A percentile compares a stretch with the other conserved stretches of the same genome.
These are phyloP conservation scores for Hyaloscypha hepaticicola DNA, from an alignment of 495 filamentous ascomycete genomes.

Conservation along the genomic window DNA sequence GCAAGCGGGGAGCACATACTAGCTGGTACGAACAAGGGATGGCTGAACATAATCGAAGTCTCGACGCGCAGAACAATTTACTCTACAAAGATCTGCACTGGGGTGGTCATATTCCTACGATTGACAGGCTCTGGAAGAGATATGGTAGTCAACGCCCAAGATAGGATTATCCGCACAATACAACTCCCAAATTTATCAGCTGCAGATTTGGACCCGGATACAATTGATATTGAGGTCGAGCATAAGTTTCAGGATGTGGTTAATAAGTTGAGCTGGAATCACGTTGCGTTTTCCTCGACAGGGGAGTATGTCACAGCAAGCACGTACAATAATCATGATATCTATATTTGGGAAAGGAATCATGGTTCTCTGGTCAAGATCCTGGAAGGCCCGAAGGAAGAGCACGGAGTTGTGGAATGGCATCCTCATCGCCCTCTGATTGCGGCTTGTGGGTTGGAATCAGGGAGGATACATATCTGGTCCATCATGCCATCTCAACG, in stretches of 20 bases:
- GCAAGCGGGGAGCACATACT: slow-evolving; percentile 81
- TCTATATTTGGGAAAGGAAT: slow-evolving; percentile 96
- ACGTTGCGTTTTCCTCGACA: slow-evolving; percentile 87
- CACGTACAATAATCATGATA: slow-evolving; percentile 94
- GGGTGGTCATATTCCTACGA: slow-evolving; percentile 85
- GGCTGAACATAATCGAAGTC: slow-evolving; percentile 79
- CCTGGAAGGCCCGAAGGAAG: slow-evolving; percentile 91
- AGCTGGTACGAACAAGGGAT: slow-evolving; percentile 89
- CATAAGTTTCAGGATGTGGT: slow-evolving; percentile 99
- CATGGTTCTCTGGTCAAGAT: slow-evolving; percentile 95
- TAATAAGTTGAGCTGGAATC: slow-evolving; percentile 91
- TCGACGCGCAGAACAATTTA: slow-evolving; percentile 78
- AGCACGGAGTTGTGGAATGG: slow-evolving; percentile 95
- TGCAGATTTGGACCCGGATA: slow-evolving; percentile 59
- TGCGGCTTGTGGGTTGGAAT: slow-evolving; percentile 86
- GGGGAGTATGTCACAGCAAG: slow-evolving; percentile 92
- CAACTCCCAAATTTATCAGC: slow-evolving; percentile 54
- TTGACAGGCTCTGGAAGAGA: slow-evolving; percentile 80
- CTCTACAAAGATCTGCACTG: slow-evolving; percentile 79
- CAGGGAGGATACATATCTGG: slow-evolving; percentile 89
- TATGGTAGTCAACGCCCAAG: slow-evolving; percentile 84
- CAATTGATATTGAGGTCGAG: slow-evolving; percentile 84
- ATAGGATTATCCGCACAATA: slow-evolving; percentile 89
- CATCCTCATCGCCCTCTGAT: slow-evolving; percentile 87
- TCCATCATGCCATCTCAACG: slow-evolving; percentile 87